A percentile compares a stretch with the other conserved stretches of the same genome.
phyloP scores from a whole-genome alignment of 805 yeast genomes.

The Starmerella asiatica region DNA sequence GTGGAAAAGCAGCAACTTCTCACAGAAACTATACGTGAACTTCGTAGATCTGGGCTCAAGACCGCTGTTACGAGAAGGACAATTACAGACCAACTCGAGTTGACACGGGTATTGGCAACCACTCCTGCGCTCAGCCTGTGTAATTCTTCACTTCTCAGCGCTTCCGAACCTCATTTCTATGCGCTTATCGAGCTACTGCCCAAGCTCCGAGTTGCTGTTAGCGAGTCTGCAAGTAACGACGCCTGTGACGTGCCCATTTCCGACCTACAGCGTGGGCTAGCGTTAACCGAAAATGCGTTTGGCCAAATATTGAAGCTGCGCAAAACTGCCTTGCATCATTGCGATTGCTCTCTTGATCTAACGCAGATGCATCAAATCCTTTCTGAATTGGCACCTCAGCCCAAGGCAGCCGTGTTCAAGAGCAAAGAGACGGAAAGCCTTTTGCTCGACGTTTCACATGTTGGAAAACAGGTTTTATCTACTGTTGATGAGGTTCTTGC shows the following conservation, averaged over 20 bases:
- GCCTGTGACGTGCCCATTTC: slow-evolving; percentile 57
- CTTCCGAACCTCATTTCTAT: slow-evolving; percentile 38
- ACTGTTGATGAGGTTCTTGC: background rate
- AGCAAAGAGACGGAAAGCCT: background rate
- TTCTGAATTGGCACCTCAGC: background rate
- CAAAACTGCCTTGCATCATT: slow-evolving; percentile 1
- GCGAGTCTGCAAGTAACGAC: slow-evolving; percentile 32
- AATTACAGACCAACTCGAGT: slow-evolving; percentile 46
- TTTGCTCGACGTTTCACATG: background rate
- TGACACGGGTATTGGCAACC: slow-evolving; percentile 48
- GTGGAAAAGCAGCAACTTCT: slow-evolving; percentile 68
- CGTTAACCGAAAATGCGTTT: slow-evolving; percentile 59
- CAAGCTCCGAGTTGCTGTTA: slow-evolving; percentile 51
- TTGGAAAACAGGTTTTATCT: background rate
- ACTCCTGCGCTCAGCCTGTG: no score
- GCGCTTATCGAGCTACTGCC: slow-evolving; percentile 70
- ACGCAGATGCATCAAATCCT: background rate
- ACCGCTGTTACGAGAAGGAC: slow-evolving; percentile 52
- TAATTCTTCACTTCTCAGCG: slow-evolving; percentile 29
- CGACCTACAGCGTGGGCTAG: slow-evolving; percentile 64
- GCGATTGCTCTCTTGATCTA: background rate
- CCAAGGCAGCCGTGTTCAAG: background rate
- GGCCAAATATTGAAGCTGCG: slow-evolving; percentile 36
- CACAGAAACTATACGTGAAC: slow-evolving; percentile 61
- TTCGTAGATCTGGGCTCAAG: slow-evolving; percentile 65